Base-by-base conservation (phyloP, 805 yeast species). In the Millerago galiae region DNA sequence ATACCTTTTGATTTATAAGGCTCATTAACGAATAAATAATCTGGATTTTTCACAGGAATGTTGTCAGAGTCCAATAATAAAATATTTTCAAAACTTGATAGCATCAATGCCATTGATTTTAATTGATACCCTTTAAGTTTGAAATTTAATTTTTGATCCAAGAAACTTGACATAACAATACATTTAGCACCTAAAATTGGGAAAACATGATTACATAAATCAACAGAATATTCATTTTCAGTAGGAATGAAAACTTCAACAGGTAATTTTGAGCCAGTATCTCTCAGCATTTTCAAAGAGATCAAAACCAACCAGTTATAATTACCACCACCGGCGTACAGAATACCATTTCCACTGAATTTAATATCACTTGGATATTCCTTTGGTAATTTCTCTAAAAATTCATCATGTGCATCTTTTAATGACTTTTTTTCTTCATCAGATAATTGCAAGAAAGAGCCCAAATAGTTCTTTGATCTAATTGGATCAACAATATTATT, bases 161-260 rank as follows among this genome's bases (percentile, higher is more conserved):
- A 63, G 34, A 72, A 68, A 14, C 66, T 63, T 8, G 33, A 73
- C 67, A 51, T 77, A 71, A 18, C 71, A 59, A 82, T 66, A 62
- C 93, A 83, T 46, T 66, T 71, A 1, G 86, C 89, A 45, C 79
- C 74, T 42, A 77, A 54, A n/a, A 81, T 61, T 0, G 95, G 93
- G 51, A 86, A 67, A 3, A 83, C 67, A 8, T 65, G 63, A 17
- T 75, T 77, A 62, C 96, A 88, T 40, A 80, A 70, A 44, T 81
- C 83, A 30, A 77, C 71, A 54, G 86, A 93, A 54, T 77, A 84
- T 54, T 84, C 93, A 27, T 73, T 73, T 16, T 71, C 66, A 31
- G 76, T 72, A 8, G 95, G 95, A 49, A 89, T 77, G 50, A 86
- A 72, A 9, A 89, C 83, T 66, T 89, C 96, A 16, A 89, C 78